Evolutionary conservation across 768 basidiomycete species (phyloP).

Genomic region (Dentipellis fragilis): DNA sequence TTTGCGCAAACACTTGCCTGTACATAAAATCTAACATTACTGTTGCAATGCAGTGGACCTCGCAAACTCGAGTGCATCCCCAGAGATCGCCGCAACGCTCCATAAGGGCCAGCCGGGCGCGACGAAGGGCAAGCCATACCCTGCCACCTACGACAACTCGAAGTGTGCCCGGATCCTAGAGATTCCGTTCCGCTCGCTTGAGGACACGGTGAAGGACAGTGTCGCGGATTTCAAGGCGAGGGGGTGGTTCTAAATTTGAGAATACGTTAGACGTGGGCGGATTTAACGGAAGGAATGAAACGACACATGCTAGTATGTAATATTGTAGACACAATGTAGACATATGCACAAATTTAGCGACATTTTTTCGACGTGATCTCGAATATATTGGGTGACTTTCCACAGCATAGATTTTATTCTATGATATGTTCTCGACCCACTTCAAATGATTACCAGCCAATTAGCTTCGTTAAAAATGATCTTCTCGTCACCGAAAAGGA

Average conservation of each 20-base stretch:
- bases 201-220: conserved; percentile 1
- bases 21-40: not conserved
- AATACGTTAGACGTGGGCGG: too few species aligned
- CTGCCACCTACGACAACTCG: not conserved
- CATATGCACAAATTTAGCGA: too few species aligned
- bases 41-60: not conserved
- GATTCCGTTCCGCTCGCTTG: not conserved
- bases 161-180: not conserved
- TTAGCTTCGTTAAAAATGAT: too few species aligned
- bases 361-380: too few species aligned
- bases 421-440: too few species aligned
- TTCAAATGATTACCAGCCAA: too few species aligned
- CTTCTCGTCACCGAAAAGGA: too few species aligned
- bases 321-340: too few species aligned
- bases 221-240: not conserved
- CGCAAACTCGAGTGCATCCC: not conserved
- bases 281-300: too few species aligned
- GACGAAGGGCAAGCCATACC: not conserved
- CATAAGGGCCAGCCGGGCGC: not conserved
- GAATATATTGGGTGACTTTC: too few species aligned
- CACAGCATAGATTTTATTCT: too few species aligned
- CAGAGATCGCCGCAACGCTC: not conserved
- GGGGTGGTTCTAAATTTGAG: not conserved
- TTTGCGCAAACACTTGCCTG: not conserved
- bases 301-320: too few species aligned